Base-by-base conservation (phyloP, 2,329 filamentous ascomycete species). In the Sclerotinia subarctica region DNA sequence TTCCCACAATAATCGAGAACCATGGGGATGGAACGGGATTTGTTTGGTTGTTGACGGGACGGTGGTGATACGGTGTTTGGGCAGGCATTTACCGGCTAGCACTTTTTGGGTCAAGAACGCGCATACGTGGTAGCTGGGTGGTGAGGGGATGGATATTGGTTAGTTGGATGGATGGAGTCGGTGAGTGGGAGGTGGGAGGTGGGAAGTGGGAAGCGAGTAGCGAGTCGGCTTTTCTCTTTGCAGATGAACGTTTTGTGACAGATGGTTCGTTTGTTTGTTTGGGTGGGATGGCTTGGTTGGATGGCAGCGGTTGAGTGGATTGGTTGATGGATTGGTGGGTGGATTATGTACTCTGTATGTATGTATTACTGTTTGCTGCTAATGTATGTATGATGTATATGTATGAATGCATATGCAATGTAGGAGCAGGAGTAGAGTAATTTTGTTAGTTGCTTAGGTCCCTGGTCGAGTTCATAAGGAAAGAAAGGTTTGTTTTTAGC, bases 321-420 rank as follows among this genome's bases (percentile, higher is more conserved):
- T 19, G n/a, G 6, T 57, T 24, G 38, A 35, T 62, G 7, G 21
- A 11, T 42, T 38, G 38, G 24, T 29, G 17, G 51, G 10, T 5
- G 19, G 5, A 32, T 47, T n/a, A 47, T 60, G 38, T 38, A 38
- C 38, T 38, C 13, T 13, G 32, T 47, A 35, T 42, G n/a, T 57
- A 42, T 57, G 21, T 42, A 17, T 49, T 42, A 56, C n/a, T 24
- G 53, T 38, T 56, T 56, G 53, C 53, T 56, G 32, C 53, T 24
- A 35, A 54, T 57, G 54, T 57, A 57, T 56, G 52, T 54, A n/a
- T 24, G 17, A 26, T 51, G n/a, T 51, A 62, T 62, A 26, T 51
- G n/a, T 51, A 62, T 62, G 59, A 26, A 62, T 62, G 59, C 59
- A 62, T 62, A 51, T 62, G 59, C 46, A 51, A 62, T 49, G 44